Evolutionary conservation across 768 basidiomycete species (phyloP), one percentile per base, ranked within the genome.

Genomic region (Astraeus odoratus): DNA sequence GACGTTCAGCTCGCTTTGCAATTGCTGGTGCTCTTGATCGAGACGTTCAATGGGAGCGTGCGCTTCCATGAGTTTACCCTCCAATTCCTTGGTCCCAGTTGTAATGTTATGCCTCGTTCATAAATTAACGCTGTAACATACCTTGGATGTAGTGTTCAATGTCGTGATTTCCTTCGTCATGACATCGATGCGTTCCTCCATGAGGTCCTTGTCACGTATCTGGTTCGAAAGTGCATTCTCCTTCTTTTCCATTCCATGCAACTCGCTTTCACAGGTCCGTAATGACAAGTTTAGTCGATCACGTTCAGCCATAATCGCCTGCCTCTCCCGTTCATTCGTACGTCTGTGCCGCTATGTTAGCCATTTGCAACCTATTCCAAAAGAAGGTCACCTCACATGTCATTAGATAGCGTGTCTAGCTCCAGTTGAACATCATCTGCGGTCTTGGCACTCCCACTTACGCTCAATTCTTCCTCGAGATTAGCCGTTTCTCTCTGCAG

Each of bases 401-500:
- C 72, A 13, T 66, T 67, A 1, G 74, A 70, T 19, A 94, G 59
- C 1, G 67, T 64, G 44, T 85, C 79, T 5, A 96, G 69, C 57
- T 96, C 83, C 20, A 54, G 66, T 60, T 97, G 86, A 13, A 97
- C 83, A 38, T 94, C 92, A 37, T 91, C 87, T 1, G 78, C 76
- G 1, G 93, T 92, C 63, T 81, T 88, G 12, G 78, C 75, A 26
- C 83, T 85, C 2, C 93, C 94, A 2, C 81, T 81, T 6, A 74
- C 65, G 16, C 74, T 67, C 13, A 99, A 73, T 38, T 86, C 79
- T 38, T 67, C 67, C 62, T 96, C 89, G 36, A 92, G 67, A 38
- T 70, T 67, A 8, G 60, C 50, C 36, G 85, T 76, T 30, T 92
- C 88, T 33, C 73, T 67, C 42, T 73, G 70, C 15, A 90, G 72